Percentiles rank a stretch among this genome's conserved stretches.
Conservation (phyloP, 257 asterid genomes). For the Solanum pimpinellifolium region DNA sequence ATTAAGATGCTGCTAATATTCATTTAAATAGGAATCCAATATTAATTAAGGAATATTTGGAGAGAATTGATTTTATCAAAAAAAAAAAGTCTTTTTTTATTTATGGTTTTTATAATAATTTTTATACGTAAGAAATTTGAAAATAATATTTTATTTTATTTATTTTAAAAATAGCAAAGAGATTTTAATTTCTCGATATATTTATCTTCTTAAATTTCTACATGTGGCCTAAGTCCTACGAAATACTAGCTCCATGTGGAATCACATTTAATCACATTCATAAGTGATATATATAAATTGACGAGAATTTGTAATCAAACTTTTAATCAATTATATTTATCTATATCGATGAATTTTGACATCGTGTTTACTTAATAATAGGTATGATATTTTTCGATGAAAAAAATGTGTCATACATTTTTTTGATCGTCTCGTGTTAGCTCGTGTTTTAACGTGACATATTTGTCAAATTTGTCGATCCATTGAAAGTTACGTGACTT, state of each 20-base stretch:
- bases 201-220: neutral
- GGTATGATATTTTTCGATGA: fast-evolving
- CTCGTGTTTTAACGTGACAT: neutral
- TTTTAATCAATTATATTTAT: no score
- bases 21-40: neutral
- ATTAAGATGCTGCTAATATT: neutral
- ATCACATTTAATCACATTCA: neutral
- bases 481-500: neutral
- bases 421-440: neutral
- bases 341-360: neutral
- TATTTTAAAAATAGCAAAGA: no score
- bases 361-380: neutral
- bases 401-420: fast-evolving
- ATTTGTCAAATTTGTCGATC: neutral
- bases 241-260: neutral
- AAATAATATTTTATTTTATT: no score
- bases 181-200: neutral
- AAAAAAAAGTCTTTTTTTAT: no score
- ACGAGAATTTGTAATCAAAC: neutral
- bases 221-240: neutral
- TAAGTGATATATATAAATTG: no score
- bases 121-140: no score
- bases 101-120: no score
- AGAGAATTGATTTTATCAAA: no score
- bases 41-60: no score